A percentile compares a stretch with the other conserved stretches of the same genome.
Evolutionary conservation across 495 filamentous ascomycete species (phyloP).

Genomic region (Lindgomyces ingoldianus): DNA sequence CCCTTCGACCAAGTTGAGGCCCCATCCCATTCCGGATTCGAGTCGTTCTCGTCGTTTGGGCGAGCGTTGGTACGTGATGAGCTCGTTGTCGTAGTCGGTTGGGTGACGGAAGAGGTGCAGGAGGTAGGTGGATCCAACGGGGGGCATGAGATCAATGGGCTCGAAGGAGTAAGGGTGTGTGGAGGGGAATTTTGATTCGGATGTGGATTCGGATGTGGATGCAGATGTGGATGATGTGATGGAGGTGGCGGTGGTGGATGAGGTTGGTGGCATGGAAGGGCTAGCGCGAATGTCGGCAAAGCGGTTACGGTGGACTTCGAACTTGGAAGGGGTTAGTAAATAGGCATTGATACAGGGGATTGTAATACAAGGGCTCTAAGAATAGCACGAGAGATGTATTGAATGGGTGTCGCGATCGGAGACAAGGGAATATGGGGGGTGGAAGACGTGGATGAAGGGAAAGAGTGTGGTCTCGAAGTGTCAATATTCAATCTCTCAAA

Average conservation of each 20-base stretch:
- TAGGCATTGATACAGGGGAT: too few species aligned
- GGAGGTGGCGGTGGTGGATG: too few species aligned
- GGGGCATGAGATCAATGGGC: slow-evolving; percentile 44
- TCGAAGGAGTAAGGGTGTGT: slow-evolving; percentile 41
- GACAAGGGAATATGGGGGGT: too few species aligned
- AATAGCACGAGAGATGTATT: too few species aligned
- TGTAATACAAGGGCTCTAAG: too few species aligned
- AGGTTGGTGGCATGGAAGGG: slow-evolving; percentile 45
- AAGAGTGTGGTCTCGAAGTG: not conserved
- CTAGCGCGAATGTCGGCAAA: slow-evolving; percentile 44
- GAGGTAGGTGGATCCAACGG: slow-evolving; percentile 45
- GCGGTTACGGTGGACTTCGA: slow-evolving; percentile 46
- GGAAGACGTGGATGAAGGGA: not conserved
- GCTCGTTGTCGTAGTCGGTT: slow-evolving; percentile 43
- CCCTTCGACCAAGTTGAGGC: slow-evolving; percentile 49
- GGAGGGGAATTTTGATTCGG: slow-evolving; percentile 30
- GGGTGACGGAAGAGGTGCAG: slow-evolving; percentile 48
- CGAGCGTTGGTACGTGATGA: slow-evolving; percentile 39
- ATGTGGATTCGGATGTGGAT: slow-evolving; percentile 25
- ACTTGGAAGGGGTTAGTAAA: slow-evolving; percentile 28
- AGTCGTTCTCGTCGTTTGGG: slow-evolving; percentile 38
- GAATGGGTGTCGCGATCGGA: too few species aligned
- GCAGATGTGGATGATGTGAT: not conserved
- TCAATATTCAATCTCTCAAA: too few species aligned
- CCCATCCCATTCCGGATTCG: slow-evolving; percentile 45